Percentiles rank a stretch among this genome's conserved stretches.
phyloP scores from a whole-genome alignment of 139 green algal genomes.

The Chlamydomonas applanata region DNA sequence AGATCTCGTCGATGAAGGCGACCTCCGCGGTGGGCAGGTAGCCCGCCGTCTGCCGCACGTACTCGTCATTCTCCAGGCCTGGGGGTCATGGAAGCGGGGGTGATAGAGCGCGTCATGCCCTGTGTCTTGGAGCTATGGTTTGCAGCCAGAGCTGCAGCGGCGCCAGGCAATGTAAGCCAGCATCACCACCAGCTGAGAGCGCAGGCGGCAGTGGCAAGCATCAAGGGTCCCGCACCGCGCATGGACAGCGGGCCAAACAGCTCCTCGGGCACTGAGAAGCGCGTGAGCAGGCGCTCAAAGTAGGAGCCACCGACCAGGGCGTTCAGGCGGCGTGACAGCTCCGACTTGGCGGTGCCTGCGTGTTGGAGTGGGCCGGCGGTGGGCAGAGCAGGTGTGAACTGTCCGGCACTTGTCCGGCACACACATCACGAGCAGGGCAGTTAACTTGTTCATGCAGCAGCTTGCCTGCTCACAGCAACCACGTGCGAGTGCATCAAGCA shows the following conservation, averaged over 20 bases:
- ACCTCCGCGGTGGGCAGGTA: conserved; percentile 81
- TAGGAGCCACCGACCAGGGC: conserved; percentile 62
- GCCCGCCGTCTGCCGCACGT: conserved; percentile 82
- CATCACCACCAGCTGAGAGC: background rate
- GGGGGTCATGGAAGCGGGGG: background rate
- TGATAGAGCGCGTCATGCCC: background rate
- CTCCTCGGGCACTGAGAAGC: conserved; percentile 91
- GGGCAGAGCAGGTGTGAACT: too few relatives aligned
- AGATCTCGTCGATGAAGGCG: conserved; percentile 87
- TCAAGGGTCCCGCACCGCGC: conserved; percentile 50
- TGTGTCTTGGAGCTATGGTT: too few relatives aligned
- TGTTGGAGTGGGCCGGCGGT: too few relatives aligned
- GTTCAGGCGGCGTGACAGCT: conserved; percentile 73
- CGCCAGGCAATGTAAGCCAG: too few relatives aligned
- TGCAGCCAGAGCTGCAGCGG: too few relatives aligned
- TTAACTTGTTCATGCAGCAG: too few relatives aligned
- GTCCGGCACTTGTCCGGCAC: too few relatives aligned
- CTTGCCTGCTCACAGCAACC: too few relatives aligned
- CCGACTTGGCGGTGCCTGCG: conserved; percentile 88
- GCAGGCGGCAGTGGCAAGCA: conserved; percentile 35
- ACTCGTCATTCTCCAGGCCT: conserved; percentile 77
- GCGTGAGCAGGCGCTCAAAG: conserved; percentile 91
- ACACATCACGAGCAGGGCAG: too few relatives aligned
- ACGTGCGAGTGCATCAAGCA: too few relatives aligned
- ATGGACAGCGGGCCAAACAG: conserved; percentile 92